Conservation (phyloP, 306 rosid genomes). For the Lotus japonicus region DNA sequence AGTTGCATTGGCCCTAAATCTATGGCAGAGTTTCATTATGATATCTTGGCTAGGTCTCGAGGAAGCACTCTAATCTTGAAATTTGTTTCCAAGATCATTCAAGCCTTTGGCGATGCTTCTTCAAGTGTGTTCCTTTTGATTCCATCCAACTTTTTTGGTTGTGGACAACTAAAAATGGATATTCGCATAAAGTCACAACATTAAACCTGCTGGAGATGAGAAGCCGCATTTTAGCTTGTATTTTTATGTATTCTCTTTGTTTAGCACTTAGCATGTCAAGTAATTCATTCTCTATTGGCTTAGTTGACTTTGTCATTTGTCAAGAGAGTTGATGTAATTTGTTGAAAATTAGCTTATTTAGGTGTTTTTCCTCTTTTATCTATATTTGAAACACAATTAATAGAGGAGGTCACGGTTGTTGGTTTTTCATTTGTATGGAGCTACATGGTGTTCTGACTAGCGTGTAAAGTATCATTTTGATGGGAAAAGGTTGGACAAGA, state of each 20-base stretch:
- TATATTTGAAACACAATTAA: no score
- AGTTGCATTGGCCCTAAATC: constrained; percentile 46
- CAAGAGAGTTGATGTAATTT: not conserved
- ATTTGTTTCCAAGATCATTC: constrained; percentile 36
- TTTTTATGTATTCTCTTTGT: not conserved
- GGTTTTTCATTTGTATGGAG: no score
- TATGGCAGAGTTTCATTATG: constrained; percentile 32
- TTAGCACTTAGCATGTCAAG: not conserved
- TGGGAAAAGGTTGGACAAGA: no score
- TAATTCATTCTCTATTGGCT: not conserved
- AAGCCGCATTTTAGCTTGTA: not conserved
- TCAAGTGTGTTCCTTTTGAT: constrained; percentile 36
- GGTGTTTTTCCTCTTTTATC: no score
- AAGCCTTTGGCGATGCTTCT: constrained; percentile 14
- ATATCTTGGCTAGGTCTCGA: constrained; percentile 32
- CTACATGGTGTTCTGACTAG: no score
- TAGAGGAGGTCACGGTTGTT: no score
- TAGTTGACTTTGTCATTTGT: not conserved
- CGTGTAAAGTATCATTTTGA: no score
- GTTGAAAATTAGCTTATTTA: no score
- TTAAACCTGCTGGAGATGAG: not conserved
- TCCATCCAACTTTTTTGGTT: constrained; percentile 30
- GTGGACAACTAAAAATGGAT: constrained; percentile 32
- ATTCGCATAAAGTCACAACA: constrained; percentile 36
- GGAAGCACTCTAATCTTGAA: constrained; percentile 31